These are phyloP conservation scores for Laetiporus sulphureus DNA, from an alignment of 1,284 basidiomycete species.

Conservation along the genomic window DNA sequence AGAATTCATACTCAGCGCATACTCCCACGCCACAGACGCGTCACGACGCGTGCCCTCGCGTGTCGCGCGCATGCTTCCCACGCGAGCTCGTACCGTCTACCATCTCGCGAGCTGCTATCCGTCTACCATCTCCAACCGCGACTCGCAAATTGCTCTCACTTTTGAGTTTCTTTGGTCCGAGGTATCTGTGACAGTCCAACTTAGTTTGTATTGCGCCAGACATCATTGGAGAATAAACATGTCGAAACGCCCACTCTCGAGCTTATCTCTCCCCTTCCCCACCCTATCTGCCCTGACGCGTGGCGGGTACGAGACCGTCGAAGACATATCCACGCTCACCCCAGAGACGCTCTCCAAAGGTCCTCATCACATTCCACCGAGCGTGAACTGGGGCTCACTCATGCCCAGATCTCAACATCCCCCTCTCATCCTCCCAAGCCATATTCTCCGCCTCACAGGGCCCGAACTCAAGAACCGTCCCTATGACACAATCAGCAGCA, in stretches of 20 bases:
- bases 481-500: slow-evolving; percentile 52
- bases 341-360: slow-evolving; percentile 40
- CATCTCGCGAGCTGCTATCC: too few relatives aligned
- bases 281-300: slow-evolving; percentile 35
- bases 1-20: slow-evolving; percentile 3
- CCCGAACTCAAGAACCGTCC: slow-evolving; percentile 23
- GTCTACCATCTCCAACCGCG: too few relatives aligned
- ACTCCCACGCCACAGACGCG: slow-evolving; percentile 22
- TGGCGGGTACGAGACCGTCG: slow-evolving; percentile 45
- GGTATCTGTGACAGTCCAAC: too few relatives aligned
- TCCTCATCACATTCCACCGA: too few relatives aligned
- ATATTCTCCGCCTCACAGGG: slow-evolving; percentile 36
- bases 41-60: background rate
- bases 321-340: slow-evolving; percentile 35
- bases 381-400: too few relatives aligned
- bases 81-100: too few relatives aligned
- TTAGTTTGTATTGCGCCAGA: too few relatives aligned
- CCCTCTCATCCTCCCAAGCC: slow-evolving; percentile 35
- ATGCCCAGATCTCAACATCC: slow-evolving; percentile 41
- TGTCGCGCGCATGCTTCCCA: background rate
- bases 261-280: slow-evolving; percentile 30
- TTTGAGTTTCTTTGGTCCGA: too few relatives aligned
- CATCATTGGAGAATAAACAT: too few relatives aligned
- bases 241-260: slow-evolving; percentile 27
- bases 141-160: too few relatives aligned